Percentiles rank a stretch among this genome's conserved stretches.
phyloP scores from a whole-genome alignment of 805 yeast genomes.

The Ogataea zsoltii region DNA sequence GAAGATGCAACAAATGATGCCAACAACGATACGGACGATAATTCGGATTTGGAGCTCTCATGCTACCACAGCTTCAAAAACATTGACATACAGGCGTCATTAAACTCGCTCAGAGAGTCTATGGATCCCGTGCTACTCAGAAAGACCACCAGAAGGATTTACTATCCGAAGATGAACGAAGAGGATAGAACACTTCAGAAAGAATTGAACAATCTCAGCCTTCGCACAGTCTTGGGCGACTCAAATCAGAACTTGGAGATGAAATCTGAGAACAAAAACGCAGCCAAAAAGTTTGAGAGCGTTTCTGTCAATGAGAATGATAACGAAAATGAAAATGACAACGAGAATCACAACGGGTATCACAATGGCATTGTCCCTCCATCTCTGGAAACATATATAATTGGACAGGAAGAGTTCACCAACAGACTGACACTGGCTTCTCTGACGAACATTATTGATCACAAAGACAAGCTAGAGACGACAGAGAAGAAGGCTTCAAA shows the following conservation, averaged over 20 bases:
- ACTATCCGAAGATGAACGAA: background rate
- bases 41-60: constrained; percentile 8
- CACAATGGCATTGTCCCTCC: background rate
- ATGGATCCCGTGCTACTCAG: constrained; percentile 14
- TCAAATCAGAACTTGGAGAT: no score
- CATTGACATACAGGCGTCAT: constrained; percentile 13
- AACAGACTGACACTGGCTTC: background rate
- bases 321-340: background rate
- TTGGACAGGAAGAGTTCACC: background rate
- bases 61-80: constrained; percentile 21
- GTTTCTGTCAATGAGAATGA: no score
- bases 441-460: background rate
- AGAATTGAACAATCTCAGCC: background rate
- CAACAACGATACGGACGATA: background rate
- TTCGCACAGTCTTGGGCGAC: no score
- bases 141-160: constrained; percentile 17
- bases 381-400: constrained; percentile 1
- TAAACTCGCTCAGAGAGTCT: constrained; percentile 14
- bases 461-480: background rate
- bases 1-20: background rate
- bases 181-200: background rate
- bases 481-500: background rate
- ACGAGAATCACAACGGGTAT: background rate
- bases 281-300: background rate
- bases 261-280: no score